Base-by-base conservation (phyloP, 345 rosid genomes). In the Garcia nutans region DNA sequence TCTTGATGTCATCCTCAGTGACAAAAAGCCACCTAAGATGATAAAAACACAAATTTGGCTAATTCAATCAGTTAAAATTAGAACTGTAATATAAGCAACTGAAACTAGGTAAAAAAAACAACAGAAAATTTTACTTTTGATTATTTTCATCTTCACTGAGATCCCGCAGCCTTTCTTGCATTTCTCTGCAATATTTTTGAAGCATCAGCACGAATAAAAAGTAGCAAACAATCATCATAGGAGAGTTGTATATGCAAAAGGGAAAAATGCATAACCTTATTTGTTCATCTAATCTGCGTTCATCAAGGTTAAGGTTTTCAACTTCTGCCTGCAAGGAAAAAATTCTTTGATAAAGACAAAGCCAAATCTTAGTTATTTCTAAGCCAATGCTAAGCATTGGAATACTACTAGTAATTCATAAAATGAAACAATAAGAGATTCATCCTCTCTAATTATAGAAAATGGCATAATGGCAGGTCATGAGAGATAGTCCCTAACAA, bases 1-100 rank as follows among this genome's bases (percentile, higher is more conserved):
- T 86, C 89, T 93, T 96, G 82, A 96, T 93, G 81, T 96, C 99
- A 42, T 96, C 97, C 85, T 93, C 97, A 6, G 99, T 93, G 83
- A 96, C 93, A 86, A 93, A 96, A 83, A 96, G 93, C 87, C 91
- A 86, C 95, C 99, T 96, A 73, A 65, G 66, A 79, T 50, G 65
- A 49, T 56, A 77, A 76, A 74, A 72, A 78, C 55, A 70, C 68
- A 78, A 87, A 79, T 65, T 63, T 77, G 68, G 57, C 52, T 70
- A 52, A 56, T 37, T 65, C 37, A 16, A 62, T 63, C 54, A 33
- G 63, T 65, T 73, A 68, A 76, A 49, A 80, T 57, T 15, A 16
- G 15, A n/a, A 61, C 6, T 65, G 28, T 20, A 20, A 45, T 54
- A 23, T n/a, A 74, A 77, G 58, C n/a, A 54, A 24, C 20, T 47